Base-by-base conservation (phyloP, 768 basidiomycete genomes). In the Suillus bovinus region DNA sequence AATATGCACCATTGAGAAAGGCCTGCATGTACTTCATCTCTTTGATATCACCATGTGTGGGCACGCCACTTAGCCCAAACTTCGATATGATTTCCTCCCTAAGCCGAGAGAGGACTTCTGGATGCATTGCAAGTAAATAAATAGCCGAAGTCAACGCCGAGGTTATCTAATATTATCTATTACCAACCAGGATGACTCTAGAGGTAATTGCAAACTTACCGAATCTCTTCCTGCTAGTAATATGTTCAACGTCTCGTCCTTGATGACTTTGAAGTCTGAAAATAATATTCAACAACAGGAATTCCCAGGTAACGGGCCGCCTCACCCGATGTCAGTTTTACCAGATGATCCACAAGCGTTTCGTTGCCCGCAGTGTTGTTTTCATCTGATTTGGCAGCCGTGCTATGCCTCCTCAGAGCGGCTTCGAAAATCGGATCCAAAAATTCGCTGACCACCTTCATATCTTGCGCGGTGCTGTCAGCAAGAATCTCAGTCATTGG, bases 81-180 rank as follows among this genome's bases (percentile, higher is more conserved):
- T 70, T 72, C 22, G 64, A 66, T 16, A 80, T 13, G 22, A 84
- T 75, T 59, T 84, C 83, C 49, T 76, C 69, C 5, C 81, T 77
- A 13, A 83, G 67, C 4, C 74, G 70, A 16, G 33, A 58, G 27
- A 80, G 64, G 20, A 82, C 70, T 0, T 75, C 63, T 2, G 82
- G 82, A 65, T 84, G 75, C 68, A 77, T 72, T n/a, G 81, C 72
- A 44, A 85, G 75, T 64, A 80, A 72, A 69, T 85, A 85, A 2
- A 80, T 66, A 3, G 74, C 72, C 59, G 77, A 82, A 2, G 78
- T 83, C 57, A 84, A 67, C 1, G 76, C 76, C 34, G 74, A 74
- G 7, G 81, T 78, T 24, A 80, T 81, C 81, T 81, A 34, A 24
- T 24, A 16, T 52, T n/a, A 14, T 22, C n/a, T 9, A 22, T 20